Conservation (phyloP, 257 asterid species). For the Gynochthodes officinalis region DNA sequence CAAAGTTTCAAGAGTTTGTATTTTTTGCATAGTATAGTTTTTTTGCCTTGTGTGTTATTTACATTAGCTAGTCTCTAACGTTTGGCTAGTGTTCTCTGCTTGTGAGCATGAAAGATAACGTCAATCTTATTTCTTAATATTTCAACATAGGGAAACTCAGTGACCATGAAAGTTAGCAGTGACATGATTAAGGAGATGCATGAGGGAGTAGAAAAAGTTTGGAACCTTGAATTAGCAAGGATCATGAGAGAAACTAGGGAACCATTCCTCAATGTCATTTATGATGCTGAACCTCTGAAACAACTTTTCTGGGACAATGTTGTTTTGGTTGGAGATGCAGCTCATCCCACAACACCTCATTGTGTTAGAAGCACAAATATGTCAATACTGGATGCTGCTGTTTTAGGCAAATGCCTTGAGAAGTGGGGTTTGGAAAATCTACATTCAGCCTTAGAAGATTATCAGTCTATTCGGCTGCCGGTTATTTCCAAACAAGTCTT, state of each 20-base stretch:
- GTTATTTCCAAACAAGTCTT: constrained; percentile 54
- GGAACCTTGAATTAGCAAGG: constrained; percentile 60
- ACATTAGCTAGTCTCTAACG: not conserved
- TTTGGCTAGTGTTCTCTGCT: not conserved
- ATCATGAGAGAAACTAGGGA: constrained; percentile 53
- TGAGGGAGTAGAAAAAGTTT: constrained; percentile 53
- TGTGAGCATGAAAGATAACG: not conserved
- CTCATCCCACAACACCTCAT: constrained; percentile 92
- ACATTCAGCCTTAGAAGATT: constrained; percentile 53
- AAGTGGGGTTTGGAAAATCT: constrained; percentile 56
- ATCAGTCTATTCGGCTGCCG: constrained; percentile 55
- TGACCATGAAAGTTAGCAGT: constrained; percentile 57
- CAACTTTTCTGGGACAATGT: constrained; percentile 66
- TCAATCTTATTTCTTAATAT: constrained; percentile 6
- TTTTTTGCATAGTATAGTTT: not conserved
- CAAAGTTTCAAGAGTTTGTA: not conserved
- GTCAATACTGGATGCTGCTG: constrained; percentile 82
- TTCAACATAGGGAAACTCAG: constrained; percentile 56
- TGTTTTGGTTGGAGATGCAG: constrained; percentile 81
- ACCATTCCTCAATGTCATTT: constrained; percentile 71
- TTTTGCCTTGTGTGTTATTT: not conserved
- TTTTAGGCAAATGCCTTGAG: constrained; percentile 65
- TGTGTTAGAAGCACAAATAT: constrained; percentile 94
- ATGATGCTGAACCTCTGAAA: constrained; percentile 63
- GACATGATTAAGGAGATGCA: constrained; percentile 53